phyloP scores from a whole-genome alignment of 148 eudicot genomes.

The Vaccinium myrtillus region DNA sequence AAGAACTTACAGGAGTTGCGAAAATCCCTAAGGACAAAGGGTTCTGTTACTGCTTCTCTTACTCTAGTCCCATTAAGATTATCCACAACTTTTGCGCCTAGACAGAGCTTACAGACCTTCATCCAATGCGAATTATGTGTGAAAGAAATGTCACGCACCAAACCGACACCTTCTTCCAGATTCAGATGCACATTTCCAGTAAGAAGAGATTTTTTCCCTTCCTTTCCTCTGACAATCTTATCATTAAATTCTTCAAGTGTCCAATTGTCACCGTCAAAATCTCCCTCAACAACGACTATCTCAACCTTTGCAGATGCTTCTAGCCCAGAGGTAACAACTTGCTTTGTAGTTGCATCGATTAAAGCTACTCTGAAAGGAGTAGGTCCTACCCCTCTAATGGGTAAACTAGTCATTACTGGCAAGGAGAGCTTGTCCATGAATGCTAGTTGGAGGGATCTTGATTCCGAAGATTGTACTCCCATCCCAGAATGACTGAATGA shows the following conservation, averaged over 20 bases:
- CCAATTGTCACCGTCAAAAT: constrained; percentile 16
- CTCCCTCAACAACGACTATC: constrained; percentile 28
- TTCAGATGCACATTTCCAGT: constrained; percentile 17
- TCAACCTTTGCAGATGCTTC: constrained; percentile 31
- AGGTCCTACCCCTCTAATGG: constrained; percentile 26
- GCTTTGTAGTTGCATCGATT: constrained; percentile 19
- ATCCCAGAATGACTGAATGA: constrained; percentile 21
- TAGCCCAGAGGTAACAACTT: constrained; percentile 26
- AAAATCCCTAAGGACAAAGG: constrained; percentile 27
- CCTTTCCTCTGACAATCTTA: constrained; percentile 22
- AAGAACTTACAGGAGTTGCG: constrained; percentile 16
- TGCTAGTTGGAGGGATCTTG: constrained; percentile 27
- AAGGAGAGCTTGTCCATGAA: constrained; percentile 26
- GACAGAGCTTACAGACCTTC: constrained; percentile 16
- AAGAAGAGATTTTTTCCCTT: constrained; percentile 28
- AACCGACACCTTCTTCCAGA: constrained; percentile 26
- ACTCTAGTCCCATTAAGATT: constrained; percentile 12
- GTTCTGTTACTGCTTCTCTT: constrained; percentile 31
- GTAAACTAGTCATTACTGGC: constrained; percentile 25
- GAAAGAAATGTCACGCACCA: constrained; percentile 20
- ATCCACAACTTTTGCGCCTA: constrained; percentile 35
- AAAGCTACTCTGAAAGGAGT: constrained; percentile 23
- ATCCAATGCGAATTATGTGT: constrained; percentile 22
- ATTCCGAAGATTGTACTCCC: constrained; percentile 9
- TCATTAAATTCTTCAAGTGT: constrained; percentile 24